Conservation (phyloP, 805 yeast species). For the Ogataea dorogensis region DNA sequence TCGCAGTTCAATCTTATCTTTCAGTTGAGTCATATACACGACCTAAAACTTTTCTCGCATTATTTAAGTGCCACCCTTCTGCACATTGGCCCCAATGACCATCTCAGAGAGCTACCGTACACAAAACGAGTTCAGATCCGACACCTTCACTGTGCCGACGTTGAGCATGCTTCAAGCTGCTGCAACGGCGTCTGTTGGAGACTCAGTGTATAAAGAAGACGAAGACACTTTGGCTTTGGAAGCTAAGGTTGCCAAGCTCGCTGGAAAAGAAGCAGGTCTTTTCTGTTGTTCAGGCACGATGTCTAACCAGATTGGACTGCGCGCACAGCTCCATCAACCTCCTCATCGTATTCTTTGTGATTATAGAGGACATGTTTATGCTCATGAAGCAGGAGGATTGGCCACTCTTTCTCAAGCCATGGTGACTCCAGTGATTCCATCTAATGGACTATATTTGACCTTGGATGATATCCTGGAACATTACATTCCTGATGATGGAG, state of each 20-base stretch:
- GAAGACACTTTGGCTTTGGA: conserved; percentile 63
- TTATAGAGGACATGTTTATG: conserved; percentile 74
- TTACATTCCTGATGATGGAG: conserved; percentile 70
- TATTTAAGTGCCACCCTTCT: conserved; percentile 1
- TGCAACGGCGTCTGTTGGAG: conserved; percentile 63
- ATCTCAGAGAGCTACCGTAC: conserved; percentile 13
- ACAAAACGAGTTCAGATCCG: conserved; percentile 58
- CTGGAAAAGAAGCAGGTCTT: conserved; percentile 78
- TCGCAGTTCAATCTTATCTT: background rate
- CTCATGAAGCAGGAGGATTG: conserved; percentile 85
- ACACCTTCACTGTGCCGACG: conserved; percentile 88
- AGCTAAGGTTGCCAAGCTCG: conserved; percentile 56
- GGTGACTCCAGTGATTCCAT: conserved; percentile 78
- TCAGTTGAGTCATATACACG: conserved; percentile 11
- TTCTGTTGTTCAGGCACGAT: conserved; percentile 85
- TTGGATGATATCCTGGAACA: conserved; percentile 67
- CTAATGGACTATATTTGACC: conserved; percentile 71
- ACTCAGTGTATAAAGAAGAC: conserved; percentile 83
- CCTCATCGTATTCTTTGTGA: conserved; percentile 82
- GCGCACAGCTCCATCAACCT: conserved; percentile 73
- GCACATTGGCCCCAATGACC: conserved; percentile 13
- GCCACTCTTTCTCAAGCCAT: conserved; percentile 85
- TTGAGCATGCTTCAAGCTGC: conserved; percentile 64
- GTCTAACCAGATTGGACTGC: conserved; percentile 80
- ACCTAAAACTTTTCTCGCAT: conserved; percentile 14